These are phyloP conservation scores for Agaricus blazei DNA, from an alignment of 768 basidiomycete species.

Conservation along the genomic window DNA sequence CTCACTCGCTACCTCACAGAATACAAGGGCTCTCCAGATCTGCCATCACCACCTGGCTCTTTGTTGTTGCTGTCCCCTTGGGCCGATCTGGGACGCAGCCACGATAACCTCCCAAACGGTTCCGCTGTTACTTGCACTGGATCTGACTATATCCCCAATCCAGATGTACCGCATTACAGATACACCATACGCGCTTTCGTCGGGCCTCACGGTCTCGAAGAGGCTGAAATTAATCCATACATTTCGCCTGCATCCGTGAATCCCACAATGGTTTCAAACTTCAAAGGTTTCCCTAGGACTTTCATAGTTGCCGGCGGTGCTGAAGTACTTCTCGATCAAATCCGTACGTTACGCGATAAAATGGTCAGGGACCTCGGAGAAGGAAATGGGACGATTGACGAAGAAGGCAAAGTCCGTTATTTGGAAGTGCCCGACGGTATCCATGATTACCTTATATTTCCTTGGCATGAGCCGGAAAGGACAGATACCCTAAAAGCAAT, in stretches of 20 bases:
- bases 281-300: constrained; percentile 55
- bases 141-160: constrained; percentile 32
- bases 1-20: constrained; percentile 59
- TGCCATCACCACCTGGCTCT: constrained; percentile 42
- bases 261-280: constrained; percentile 30
- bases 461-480: constrained; percentile 50
- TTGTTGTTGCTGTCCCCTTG: constrained; percentile 55
- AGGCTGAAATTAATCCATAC: constrained; percentile 44
- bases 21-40: constrained; percentile 26
- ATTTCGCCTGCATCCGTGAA: constrained; percentile 54
- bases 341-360: constrained; percentile 36
- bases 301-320: constrained; percentile 55
- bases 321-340: constrained; percentile 53
- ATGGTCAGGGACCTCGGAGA: constrained; percentile 50
- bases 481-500: constrained; percentile 42
- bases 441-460: constrained; percentile 50
- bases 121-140: constrained; percentile 27
- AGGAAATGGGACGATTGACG: constrained; percentile 29
- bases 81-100: constrained; percentile 42
- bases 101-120: constrained; percentile 28
- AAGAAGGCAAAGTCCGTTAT: constrained; percentile 39
- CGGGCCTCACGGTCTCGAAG: constrained; percentile 42
- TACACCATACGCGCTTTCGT: constrained; percentile 38
- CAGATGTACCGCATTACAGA: constrained; percentile 9
- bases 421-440: constrained; percentile 46